Evolutionary conservation across 129 eudicot genomes (phyloP).

Genomic region (Flaveria ramosissima): DNA sequence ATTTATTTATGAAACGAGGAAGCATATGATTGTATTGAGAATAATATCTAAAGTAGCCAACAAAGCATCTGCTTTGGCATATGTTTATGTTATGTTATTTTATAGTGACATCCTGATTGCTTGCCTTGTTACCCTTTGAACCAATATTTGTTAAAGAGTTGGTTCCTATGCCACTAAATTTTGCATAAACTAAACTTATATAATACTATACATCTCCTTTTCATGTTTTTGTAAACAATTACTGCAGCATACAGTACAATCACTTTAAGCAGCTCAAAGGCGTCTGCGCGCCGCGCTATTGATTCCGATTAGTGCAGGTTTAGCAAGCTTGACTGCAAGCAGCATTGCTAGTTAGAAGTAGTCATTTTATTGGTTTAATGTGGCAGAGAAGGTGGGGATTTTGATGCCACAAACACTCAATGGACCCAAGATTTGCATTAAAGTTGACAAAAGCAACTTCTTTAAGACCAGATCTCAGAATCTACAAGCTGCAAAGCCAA

Average conservation of each 20-base stretch:
- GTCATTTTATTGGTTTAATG: constrained; percentile 19
- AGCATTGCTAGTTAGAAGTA: background rate
- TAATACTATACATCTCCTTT: background rate
- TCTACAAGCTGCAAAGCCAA: constrained; percentile 48
- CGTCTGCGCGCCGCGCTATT: background rate
- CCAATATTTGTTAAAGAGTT: constrained; percentile 22
- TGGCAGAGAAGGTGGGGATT: constrained; percentile 33
- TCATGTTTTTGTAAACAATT: background rate
- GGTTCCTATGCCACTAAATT: constrained; percentile 23
- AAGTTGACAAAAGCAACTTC: constrained; percentile 50
- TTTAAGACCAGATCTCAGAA: constrained; percentile 45
- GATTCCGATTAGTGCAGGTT: background rate
- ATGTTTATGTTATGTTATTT: constrained; percentile 33
- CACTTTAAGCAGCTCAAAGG: background rate
- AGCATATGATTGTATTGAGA: constrained; percentile 36
- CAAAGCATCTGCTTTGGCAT: constrained; percentile 50
- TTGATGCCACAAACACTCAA: constrained; percentile 40
- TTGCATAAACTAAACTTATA: constrained; percentile 23
- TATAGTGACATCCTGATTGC: constrained; percentile 32
- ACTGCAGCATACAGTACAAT: background rate
- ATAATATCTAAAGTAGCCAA: constrained; percentile 40
- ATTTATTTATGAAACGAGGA: constrained; percentile 22
- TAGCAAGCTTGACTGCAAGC: background rate
- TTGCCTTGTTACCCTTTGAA: constrained; percentile 19
- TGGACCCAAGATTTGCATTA: constrained; percentile 51